These are phyloP conservation scores for Cichorium intybus DNA, from an alignment of 140 eudicot species.

Conservation along the genomic window DNA sequence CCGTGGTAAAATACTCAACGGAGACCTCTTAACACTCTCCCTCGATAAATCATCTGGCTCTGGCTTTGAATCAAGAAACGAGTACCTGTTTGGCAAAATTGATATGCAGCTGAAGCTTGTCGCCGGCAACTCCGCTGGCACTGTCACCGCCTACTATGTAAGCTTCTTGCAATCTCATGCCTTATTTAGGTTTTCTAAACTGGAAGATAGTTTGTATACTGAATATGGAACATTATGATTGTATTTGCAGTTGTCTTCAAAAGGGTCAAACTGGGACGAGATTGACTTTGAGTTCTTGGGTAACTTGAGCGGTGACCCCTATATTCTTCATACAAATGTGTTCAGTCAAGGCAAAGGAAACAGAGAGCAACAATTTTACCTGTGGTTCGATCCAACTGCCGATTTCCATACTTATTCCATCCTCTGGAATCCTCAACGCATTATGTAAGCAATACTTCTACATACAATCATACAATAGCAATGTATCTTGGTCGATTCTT, in stretches of 20 bases:
- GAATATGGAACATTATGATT: background rate
- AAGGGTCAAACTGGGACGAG: conserved; percentile 45
- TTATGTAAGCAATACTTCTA: conserved; percentile 30
- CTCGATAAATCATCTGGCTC: conserved; percentile 54
- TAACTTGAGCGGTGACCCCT: conserved; percentile 53
- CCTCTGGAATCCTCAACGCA: conserved; percentile 49
- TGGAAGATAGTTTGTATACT: background rate
- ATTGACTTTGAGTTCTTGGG: conserved; percentile 69
- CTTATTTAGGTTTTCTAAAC: background rate
- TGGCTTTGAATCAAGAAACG: conserved; percentile 56
- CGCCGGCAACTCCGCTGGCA: conserved; percentile 66
- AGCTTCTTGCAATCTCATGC: background rate
- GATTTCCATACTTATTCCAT: conserved; percentile 63
- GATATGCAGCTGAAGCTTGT: conserved; percentile 68
- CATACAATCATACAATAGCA: too few relatives aligned
- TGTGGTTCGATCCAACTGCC: conserved; percentile 65
- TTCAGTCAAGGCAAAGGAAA: conserved; percentile 63
- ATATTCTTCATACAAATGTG: conserved; percentile 56
- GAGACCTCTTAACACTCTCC: conserved; percentile 46
- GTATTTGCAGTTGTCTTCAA: conserved; percentile 52
- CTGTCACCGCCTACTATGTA: conserved; percentile 55
- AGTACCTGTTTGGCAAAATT: conserved; percentile 50
- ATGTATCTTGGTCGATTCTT: too few relatives aligned
- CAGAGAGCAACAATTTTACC: conserved; percentile 53
- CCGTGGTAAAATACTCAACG: conserved; percentile 39